Base-by-base conservation (phyloP, 345 rosid species). In the Ceriops zippeliana region DNA sequence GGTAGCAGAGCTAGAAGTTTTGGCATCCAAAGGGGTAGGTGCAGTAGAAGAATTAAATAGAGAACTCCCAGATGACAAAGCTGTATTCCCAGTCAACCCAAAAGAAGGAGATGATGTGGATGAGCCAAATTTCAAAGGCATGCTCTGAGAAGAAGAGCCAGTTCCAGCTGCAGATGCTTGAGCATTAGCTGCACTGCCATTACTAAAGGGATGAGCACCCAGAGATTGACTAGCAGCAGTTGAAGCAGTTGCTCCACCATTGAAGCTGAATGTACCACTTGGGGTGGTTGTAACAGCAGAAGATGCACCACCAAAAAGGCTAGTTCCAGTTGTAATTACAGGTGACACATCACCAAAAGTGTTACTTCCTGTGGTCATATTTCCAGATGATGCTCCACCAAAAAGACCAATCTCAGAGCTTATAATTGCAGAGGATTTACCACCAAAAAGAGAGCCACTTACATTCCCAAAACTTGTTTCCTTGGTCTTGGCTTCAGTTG, bases 81-180 rank as follows among this genome's bases (percentile, higher is more conserved):
- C 58, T n/a, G 82, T 42, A 73, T 63, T 86, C 61, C 81, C 88
- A 63, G 83, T 67, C 69, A 71, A 64, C 21, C 82, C 79, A 76
- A 82, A 87, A 67, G 86, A 73, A 35, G 91, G 68, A 67, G 86
- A 74, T 56, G 89, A 75, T 30, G 73, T 73, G 63, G 91, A 78
- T 35, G 89, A 78, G 35, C 80, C 82, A 72, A 80, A 85, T 67
- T 79, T 86, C 75, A 67, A 69, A 8, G 89, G 89, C 37, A 58
- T 61, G 72, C 82, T 86, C 78, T 80, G 89, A 62, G 85, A 75
- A 58, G 86, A 74, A 63, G 83, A 52, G 68, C 76, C 84, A 70
- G 78, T 76, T 49, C 77, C 90, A 62, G 76, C 59, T 32, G 73
- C 77, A 83, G 86, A 80, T 57, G 68, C 75, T 57, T 73, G 88